Percentiles rank a stretch among this genome's conserved stretches.
Evolutionary conservation across 176 grass and related monocot species (phyloP).

Genomic region (Carex littledalei): DNA sequence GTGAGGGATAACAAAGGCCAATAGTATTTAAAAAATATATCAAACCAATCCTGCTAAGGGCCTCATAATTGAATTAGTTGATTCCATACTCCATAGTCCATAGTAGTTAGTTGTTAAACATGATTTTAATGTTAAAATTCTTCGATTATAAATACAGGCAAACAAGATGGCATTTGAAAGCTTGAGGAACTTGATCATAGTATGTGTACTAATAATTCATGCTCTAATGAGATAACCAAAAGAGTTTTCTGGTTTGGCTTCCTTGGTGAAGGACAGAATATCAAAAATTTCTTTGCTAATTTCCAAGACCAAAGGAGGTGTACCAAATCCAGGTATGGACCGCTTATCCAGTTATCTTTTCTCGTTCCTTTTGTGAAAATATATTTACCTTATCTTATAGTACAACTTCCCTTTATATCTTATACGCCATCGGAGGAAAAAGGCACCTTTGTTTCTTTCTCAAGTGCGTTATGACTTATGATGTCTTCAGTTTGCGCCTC

Average conservation of each 20-base stretch:
- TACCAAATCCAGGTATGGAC: conserved; percentile 51
- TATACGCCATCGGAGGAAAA: conserved; percentile 16
- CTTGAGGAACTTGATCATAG: conserved; percentile 37
- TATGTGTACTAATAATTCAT: conserved; percentile 52
- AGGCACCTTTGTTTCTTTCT: conserved; percentile 32
- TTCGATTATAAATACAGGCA: conserved; percentile 38
- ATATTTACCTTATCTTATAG: conserved; percentile 28
- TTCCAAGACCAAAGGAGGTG: conserved; percentile 43
- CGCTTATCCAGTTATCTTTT: conserved; percentile 21
- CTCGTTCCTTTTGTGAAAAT: conserved; percentile 27
- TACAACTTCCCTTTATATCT: conserved; percentile 47
- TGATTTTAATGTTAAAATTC: neutral
- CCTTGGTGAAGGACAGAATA: conserved; percentile 35
- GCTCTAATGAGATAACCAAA: conserved; percentile 43
- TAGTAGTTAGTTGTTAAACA: neutral
- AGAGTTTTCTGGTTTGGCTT: neutral
- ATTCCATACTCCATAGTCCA: neutral
- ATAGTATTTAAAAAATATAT: neutral
- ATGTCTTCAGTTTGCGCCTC: no score
- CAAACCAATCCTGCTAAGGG: neutral
- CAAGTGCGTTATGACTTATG: neutral
- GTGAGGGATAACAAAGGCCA: neutral
- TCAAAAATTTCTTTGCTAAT: conserved; percentile 39
- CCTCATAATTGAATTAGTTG: neutral
- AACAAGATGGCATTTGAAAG: conserved; percentile 27